Percentiles rank a stretch among this genome's conserved stretches.
phyloP scores from a whole-genome alignment of 192 early-diverging fungal genomes.

The Linnemannia hyalina region DNA sequence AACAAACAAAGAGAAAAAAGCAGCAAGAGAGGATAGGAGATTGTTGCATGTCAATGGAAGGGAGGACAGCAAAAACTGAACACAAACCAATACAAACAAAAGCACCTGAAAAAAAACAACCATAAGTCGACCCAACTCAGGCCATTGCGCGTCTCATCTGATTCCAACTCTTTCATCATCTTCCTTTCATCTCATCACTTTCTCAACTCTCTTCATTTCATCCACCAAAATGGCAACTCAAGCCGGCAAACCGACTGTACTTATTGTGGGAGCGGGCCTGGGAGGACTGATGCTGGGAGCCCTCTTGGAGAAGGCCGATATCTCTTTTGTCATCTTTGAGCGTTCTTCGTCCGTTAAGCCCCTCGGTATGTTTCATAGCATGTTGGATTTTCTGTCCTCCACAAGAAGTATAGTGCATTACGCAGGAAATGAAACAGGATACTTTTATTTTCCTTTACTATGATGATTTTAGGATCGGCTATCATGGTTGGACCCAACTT shows the following conservation, averaged over 20 bases:
- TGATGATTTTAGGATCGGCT: background rate
- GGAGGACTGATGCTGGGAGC: background rate
- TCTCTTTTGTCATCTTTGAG: background rate
- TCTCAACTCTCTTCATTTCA: background rate
- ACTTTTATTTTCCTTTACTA: background rate
- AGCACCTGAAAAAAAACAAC: too few species aligned
- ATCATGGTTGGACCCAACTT: background rate
- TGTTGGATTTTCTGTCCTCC: background rate
- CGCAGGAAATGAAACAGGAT: background rate
- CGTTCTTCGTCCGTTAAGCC: background rate
- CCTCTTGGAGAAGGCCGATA: background rate
- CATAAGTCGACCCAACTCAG: too few species aligned
- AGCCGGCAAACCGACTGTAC: background rate
- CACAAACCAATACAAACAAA: too few species aligned
- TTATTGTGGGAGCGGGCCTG: background rate
- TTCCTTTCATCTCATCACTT: background rate
- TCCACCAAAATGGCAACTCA: background rate
- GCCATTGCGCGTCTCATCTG: background rate
- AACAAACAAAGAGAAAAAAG: too few species aligned
- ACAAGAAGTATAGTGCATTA: too few species aligned
- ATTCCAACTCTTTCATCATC: background rate
- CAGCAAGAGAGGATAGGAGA: too few species aligned
- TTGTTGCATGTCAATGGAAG: too few species aligned
- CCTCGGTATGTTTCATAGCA: background rate
- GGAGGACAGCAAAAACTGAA: too few species aligned